These are phyloP conservation scores for Gentiana dahurica DNA, from an alignment of 257 asterid genomes.

Conservation along the genomic window DNA sequence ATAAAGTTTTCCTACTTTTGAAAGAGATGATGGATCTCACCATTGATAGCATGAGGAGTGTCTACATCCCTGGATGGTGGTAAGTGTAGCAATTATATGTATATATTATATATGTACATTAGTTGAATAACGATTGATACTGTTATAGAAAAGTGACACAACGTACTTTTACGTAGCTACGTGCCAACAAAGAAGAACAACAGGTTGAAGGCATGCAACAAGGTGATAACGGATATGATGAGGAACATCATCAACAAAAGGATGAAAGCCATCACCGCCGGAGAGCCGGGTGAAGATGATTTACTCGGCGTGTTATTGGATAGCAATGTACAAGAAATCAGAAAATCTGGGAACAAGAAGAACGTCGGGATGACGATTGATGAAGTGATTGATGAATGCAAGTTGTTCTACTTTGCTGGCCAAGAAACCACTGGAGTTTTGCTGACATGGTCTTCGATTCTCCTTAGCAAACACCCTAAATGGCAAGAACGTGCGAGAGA, in stretches of 20 bases:
- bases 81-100: not conserved
- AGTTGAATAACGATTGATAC: too few species aligned
- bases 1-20: not conserved
- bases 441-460: not conserved
- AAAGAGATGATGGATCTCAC: constrained; percentile 6
- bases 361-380: constrained; percentile 3
- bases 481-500: constrained; percentile 3
- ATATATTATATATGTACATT: too few species aligned
- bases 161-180: constrained; percentile 6
- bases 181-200: constrained; percentile 33
- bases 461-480: not conserved
- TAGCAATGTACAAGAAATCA: constrained; percentile 2
- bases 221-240: constrained; percentile 21
- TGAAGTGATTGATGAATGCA: not conserved
- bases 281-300: constrained; percentile 19
- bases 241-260: constrained; percentile 27
- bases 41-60: constrained; percentile 1
- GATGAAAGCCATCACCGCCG: constrained; percentile 20
- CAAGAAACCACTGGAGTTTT: not conserved
- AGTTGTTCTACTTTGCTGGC: not conserved
- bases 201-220: constrained; percentile 21
- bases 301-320: constrained; percentile 13
- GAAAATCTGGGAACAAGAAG: constrained; percentile 4
- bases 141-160: too few species aligned
- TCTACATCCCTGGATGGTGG: constrained; percentile 8